Base-by-base conservation (phyloP, 306 rosid species). In the Vigna trinervia region DNA sequence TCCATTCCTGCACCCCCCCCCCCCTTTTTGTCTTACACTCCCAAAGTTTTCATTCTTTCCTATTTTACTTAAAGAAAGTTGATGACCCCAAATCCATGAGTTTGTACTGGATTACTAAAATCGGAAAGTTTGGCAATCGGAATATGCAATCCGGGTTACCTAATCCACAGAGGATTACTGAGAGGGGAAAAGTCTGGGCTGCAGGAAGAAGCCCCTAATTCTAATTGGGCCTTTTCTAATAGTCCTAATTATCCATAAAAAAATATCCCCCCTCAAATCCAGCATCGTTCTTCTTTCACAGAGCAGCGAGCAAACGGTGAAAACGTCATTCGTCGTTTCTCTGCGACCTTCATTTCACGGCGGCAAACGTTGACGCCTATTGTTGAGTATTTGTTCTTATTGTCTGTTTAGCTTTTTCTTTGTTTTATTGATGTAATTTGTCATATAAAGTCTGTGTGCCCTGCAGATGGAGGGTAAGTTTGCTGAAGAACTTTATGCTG, bases 401-500 rank as follows among this genome's bases (percentile, higher is more conserved):
- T 32, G 14, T 60, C 19, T 30, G 67, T 32, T 60, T 32, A 13
- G 2, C 30, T 34, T 14, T 60, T 60, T 4, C 14, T 23, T 8
- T 26, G 0, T 26, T 36, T 12, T 58, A 8, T 26, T 1, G 23
- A 58, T 4, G 12, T 57, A 4, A 7, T 57, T 5, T 58, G 2
- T 61, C 65, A 5, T 26, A 59, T 26, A 59, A 5, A 28, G 69
- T 34, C 3, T 36, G 14, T 36, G 47, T 62, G 61, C 12, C 19
- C 38, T 72, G 82, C 80, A 87, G 96, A 93, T 90, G 98, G 92
- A 86, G 74, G 86, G 83, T 30, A 76, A 76, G 68, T 12, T 93
- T 86, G 92, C 96, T 43, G 88, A 88, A 74, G 93, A 90, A 74
- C 93, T 93, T 75, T 93, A 93, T 81, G 82, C 85, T 7, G 92